Percentiles rank a stretch among this genome's conserved stretches.
Evolutionary conservation across 805 yeast species (phyloP).

Genomic region (Candida jianshihensis): DNA sequence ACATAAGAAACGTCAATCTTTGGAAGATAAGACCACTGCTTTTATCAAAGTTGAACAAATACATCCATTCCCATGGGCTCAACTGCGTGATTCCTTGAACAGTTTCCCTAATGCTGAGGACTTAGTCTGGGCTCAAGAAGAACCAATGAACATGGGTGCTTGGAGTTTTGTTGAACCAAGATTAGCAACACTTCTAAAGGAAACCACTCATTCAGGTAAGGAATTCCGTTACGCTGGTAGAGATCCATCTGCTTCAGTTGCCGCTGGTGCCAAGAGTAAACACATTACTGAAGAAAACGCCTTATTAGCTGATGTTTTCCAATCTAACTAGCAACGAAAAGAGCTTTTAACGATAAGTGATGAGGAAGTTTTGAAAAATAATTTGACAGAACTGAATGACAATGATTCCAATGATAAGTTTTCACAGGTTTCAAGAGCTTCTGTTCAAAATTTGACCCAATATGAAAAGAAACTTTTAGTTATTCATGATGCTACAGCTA

Average conservation of each 20-base stretch:
- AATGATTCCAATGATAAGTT: no score
- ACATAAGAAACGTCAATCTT: conserved; percentile 76
- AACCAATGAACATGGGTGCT: conserved; percentile 95
- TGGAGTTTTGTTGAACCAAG: conserved; percentile 82
- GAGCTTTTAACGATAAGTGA: no score
- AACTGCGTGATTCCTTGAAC: conserved; percentile 76
- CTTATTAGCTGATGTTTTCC: conserved; percentile 74
- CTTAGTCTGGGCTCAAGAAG: conserved; percentile 96
- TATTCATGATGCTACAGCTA: no score
- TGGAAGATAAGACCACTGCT: conserved; percentile 79
- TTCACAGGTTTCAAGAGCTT: no score
- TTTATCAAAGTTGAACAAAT: conserved; percentile 86
- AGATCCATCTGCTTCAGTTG: conserved; percentile 96
- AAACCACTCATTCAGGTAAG: conserved; percentile 59
- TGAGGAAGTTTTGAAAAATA: no score
- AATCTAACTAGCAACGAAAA: conserved; percentile 2
- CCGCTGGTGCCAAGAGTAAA: conserved; percentile 91
- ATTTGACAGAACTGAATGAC: no score
- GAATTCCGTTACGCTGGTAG: conserved; percentile 87
- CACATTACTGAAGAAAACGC: conserved; percentile 85
- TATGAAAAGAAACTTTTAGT: no score
- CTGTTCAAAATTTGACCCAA: no score
- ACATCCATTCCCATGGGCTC: conserved; percentile 98
- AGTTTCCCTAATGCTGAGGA: conserved; percentile 79
- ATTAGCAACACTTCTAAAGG: conserved; percentile 64